Conservation (phyloP, 1,284 basidiomycete species). For the Mrakiaceae sp. region DNA sequence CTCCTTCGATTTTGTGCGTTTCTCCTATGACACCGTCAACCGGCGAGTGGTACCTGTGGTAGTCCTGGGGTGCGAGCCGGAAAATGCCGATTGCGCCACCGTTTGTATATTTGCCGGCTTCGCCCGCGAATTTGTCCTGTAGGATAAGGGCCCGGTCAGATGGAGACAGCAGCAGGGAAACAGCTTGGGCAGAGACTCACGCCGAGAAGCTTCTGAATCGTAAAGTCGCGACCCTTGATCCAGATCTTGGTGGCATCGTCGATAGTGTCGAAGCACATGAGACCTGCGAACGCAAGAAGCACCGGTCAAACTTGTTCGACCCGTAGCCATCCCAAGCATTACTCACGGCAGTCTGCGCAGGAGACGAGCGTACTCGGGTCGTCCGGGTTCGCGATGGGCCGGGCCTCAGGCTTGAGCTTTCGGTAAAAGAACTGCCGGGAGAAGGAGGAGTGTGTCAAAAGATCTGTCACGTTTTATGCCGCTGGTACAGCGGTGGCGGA, state of each 20-base stretch:
- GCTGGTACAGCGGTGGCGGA: constrained; percentile 20
- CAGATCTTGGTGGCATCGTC: constrained; percentile 75
- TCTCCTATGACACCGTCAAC: constrained; percentile 52
- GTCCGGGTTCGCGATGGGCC: constrained; percentile 61
- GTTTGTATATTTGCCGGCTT: too few species aligned
- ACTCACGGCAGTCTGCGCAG: constrained; percentile 70
- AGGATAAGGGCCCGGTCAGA: too few species aligned
- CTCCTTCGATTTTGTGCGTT: constrained; percentile 26
- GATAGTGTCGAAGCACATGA: constrained; percentile 84
- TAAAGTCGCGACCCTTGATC: constrained; percentile 92
- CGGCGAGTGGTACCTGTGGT: constrained; percentile 85
- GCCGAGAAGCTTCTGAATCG: constrained; percentile 65
- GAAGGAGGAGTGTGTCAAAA: constrained; percentile 12
- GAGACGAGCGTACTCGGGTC: constrained; percentile 70
- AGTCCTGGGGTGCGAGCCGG: constrained; percentile 50
- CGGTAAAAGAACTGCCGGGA: constrained; percentile 57
- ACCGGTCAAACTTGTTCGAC: too few species aligned
- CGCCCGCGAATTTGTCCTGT: too few species aligned
- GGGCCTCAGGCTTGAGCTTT: constrained; percentile 70
- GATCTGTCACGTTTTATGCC: constrained; percentile 9
- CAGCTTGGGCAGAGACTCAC: constrained; percentile 30
- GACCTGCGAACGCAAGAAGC: constrained; percentile 18
- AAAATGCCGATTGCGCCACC: constrained; percentile 47
- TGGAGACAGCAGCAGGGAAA: too few species aligned
- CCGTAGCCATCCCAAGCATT: too few species aligned